A percentile compares a stretch with the other conserved stretches of the same genome.
These are phyloP conservation scores for Fistulifera solaris DNA, from an alignment of 108 stramenopile genomes.

Conservation along the genomic window DNA sequence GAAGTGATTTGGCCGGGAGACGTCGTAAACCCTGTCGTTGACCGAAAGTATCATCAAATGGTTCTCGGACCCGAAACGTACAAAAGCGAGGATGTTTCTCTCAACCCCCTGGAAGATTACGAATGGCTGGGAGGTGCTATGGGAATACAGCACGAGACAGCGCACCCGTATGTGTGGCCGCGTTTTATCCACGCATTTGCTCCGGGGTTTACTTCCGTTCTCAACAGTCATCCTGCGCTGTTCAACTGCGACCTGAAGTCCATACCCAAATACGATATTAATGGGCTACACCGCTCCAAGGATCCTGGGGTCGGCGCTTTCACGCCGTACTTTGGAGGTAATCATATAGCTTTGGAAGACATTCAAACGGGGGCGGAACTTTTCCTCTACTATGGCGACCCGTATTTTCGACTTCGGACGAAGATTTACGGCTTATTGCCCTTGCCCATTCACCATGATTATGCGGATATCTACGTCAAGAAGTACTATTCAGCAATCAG, in stretches of 20 bases:
- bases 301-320: constrained; percentile 35
- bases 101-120: not conserved
- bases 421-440: too few species aligned
- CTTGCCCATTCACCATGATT: not conserved
- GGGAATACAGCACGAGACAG: constrained; percentile 16
- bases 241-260: not conserved
- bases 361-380: constrained; percentile 53
- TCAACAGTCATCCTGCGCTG: not conserved
- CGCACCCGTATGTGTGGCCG: too few species aligned
- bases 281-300: constrained; percentile 29
- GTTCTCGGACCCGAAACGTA: not conserved
- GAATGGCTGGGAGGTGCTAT: constrained; percentile 1
- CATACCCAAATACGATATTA: not conserved
- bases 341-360: constrained; percentile 5
- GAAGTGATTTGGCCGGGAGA: constrained; percentile 10
- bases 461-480: constrained; percentile 2
- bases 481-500: not conserved
- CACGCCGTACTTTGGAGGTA: constrained; percentile 24
- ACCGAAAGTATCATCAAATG: not conserved
- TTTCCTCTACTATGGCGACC: constrained; percentile 45
- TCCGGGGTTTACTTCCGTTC: not conserved
- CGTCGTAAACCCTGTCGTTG: constrained; percentile 9
- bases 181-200: not conserved
- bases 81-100: not conserved
- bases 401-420: not conserved